Evolutionary conservation across 352 stramenopile genomes (phyloP).

Genomic region (Thalassiosira livingstoniorum): DNA sequence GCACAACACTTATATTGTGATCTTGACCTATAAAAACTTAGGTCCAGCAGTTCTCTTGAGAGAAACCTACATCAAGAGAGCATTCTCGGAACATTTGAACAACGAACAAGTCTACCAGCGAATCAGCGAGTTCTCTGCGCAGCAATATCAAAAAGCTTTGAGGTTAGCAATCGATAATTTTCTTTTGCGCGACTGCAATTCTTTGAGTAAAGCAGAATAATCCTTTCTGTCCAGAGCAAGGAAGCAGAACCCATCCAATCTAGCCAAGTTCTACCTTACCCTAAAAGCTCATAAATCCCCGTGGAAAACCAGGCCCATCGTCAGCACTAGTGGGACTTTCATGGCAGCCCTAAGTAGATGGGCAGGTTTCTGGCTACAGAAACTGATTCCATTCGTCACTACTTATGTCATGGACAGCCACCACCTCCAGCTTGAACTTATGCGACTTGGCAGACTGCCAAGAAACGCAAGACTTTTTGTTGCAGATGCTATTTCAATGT

Average conservation of each 20-base stretch:
- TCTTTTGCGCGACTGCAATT: not conserved
- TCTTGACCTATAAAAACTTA: conserved; percentile 43
- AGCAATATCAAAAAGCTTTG: not conserved
- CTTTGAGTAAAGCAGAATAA: not conserved
- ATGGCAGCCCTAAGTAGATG: conserved; percentile 11
- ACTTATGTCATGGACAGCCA: conserved; percentile 27
- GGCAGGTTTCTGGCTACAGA: conserved; percentile 35
- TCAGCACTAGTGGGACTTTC: conserved; percentile 17
- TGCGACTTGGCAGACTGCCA: not conserved
- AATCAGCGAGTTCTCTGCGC: not conserved
- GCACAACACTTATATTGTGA: conserved; percentile 34
- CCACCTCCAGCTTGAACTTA: not conserved
- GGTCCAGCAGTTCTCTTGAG: conserved; percentile 28
- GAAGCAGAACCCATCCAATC: not conserved
- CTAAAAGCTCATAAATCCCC: conserved; percentile 33
- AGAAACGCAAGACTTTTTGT: conserved; percentile 6
- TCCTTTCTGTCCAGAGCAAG: not conserved
- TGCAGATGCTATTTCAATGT: conserved; percentile 32
- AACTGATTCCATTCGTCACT: conserved; percentile 18
- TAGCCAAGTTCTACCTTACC: conserved; percentile 17
- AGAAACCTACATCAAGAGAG: conserved; percentile 14
- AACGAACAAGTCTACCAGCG: conserved; percentile 3
- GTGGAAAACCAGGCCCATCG: conserved; percentile 11
- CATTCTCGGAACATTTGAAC: conserved; percentile 11
- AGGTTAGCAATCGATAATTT: not conserved